A percentile compares a stretch with the other conserved stretches of the same genome.
phyloP scores from a whole-genome alignment of 2,329 filamentous ascomycete genomes.

The Xylaria sp. region DNA sequence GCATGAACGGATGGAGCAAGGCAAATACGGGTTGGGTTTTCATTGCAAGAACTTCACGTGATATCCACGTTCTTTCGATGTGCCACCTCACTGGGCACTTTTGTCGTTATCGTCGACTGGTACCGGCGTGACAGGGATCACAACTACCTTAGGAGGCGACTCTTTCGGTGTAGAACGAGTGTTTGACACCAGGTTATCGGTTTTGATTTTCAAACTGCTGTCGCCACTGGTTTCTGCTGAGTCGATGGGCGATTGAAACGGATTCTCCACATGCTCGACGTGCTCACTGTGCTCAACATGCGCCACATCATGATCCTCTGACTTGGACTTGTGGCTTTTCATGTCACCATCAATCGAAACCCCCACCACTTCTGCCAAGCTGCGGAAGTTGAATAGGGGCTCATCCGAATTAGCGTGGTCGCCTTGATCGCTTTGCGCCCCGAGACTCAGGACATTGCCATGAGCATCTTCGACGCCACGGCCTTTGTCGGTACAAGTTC shows the following conservation, averaged over 20 bases:
- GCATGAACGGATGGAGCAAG: constrained; percentile 12
- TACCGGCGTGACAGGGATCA: constrained; percentile 48
- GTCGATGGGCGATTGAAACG: constrained; percentile 12
- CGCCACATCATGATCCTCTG: constrained; percentile 26
- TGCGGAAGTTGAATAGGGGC: constrained; percentile 87
- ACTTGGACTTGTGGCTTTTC: constrained; percentile 33
- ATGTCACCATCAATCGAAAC: constrained; percentile 48
- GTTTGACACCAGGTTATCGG: constrained; percentile 22
- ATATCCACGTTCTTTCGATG: constrained; percentile 29
- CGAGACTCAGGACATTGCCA: constrained; percentile 50
- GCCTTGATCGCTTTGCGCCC: constrained; percentile 42
- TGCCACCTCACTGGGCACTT: constrained; percentile 40
- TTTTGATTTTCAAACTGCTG: constrained; percentile 10
- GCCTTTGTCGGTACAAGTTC: constrained; percentile 42
- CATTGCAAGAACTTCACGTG: constrained; percentile 33
- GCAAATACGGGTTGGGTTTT: background rate
- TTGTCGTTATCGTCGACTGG: constrained; percentile 34
- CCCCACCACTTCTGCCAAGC: constrained; percentile 77
- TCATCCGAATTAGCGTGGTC: constrained; percentile 62
- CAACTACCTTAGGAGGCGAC: constrained; percentile 39
- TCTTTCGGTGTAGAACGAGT: constrained; percentile 13
- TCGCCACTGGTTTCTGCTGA: constrained; percentile 11
- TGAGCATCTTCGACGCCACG: constrained; percentile 44
- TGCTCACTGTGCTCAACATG: constrained; percentile 35
- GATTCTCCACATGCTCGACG: constrained; percentile 28